Base-by-base conservation (phyloP, 306 rosid species). In the Quercus rubra region DNA sequence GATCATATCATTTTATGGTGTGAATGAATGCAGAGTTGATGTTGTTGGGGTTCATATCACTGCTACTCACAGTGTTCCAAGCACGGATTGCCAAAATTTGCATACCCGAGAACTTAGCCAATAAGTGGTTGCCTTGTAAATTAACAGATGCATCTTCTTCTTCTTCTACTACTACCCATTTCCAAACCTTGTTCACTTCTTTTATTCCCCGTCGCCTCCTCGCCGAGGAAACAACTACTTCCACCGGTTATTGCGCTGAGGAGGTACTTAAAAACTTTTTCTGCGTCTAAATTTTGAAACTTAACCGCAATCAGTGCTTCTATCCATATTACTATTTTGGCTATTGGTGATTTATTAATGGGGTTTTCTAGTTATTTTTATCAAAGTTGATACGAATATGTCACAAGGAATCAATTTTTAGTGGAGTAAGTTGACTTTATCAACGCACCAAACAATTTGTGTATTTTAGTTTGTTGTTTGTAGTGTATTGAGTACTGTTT, bases 31-130 rank as follows among this genome's bases (percentile, higher is more conserved):
- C 80, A 83, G 86, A 83, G 78, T 75, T 83, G 74, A 83, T 83
- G 86, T 70, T 79, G n/a, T 51, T 83, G 64, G 86, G 86, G 10
- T 83, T 83, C 55, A 83, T 83, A 75, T 83, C 86, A 10, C 80
- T 83, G 62, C 80, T 83, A 20, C 74, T 83, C 30, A 70, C 80
- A 5, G 83, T 83, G 71, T 61, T 71, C 56, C 86, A 83, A 79
- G 30, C 15, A 5, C 76, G 74, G 57, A 79, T 83, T 33, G 57
- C 58, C 68, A 52, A 71, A 56, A 70, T 83, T 25, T 83, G 86
- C 73, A 83, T 79, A 25, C 31, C 83, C 11, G 15, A 83, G 56
- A 19, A 75, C 15, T 74, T 57, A 27, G 83, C 80, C 70, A 75
- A 54, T 25, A 27, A 70, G 31, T 79, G 86, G 86, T 76, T 79